Percentiles rank a stretch among this genome's conserved stretches.
These are phyloP conservation scores for Vigna hirtella DNA, from an alignment of 306 rosid genomes.

Conservation along the genomic window DNA sequence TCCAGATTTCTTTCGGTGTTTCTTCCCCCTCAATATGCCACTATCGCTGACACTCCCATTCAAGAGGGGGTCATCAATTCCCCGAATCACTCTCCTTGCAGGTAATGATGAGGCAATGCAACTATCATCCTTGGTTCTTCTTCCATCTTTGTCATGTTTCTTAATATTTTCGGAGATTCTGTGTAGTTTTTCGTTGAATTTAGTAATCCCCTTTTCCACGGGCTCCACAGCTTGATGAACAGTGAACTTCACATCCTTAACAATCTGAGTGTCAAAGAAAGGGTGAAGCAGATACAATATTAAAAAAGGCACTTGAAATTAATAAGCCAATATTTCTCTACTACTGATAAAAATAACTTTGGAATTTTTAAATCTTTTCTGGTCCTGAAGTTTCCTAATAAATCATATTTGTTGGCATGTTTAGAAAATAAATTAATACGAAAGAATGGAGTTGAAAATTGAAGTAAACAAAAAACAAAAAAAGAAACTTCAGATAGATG, in stretches of 20 bases:
- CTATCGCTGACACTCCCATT: conserved; percentile 89
- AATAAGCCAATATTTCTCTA: conserved; percentile 27
- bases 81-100: conserved; percentile 79
- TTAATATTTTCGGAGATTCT: conserved; percentile 87
- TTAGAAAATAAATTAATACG: conserved; percentile 7
- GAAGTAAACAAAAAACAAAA: neutral
- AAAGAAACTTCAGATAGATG: conserved; percentile 4
- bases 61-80: conserved; percentile 95
- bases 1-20: conserved; percentile 83
- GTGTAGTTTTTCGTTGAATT: conserved; percentile 81
- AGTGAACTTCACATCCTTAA: conserved; percentile 88
- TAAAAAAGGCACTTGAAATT: conserved; percentile 21
- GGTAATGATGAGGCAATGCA: conserved; percentile 62
- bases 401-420: conserved; percentile 26
- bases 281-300: conserved; percentile 26
- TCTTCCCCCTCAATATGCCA: conserved; percentile 71
- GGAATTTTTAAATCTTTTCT: conserved; percentile 19
- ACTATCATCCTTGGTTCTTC: conserved; percentile 89
- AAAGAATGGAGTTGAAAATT: neutral
- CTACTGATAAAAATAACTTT: conserved; percentile 25
- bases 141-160: conserved; percentile 81
- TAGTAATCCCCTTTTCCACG: conserved; percentile 90
- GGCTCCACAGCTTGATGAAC: conserved; percentile 98
- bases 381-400: conserved; percentile 16
- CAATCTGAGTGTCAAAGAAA: conserved; percentile 67